Evolutionary conservation across 345 rosid species (phyloP).

Genomic region (Sisymbrium irio): DNA sequence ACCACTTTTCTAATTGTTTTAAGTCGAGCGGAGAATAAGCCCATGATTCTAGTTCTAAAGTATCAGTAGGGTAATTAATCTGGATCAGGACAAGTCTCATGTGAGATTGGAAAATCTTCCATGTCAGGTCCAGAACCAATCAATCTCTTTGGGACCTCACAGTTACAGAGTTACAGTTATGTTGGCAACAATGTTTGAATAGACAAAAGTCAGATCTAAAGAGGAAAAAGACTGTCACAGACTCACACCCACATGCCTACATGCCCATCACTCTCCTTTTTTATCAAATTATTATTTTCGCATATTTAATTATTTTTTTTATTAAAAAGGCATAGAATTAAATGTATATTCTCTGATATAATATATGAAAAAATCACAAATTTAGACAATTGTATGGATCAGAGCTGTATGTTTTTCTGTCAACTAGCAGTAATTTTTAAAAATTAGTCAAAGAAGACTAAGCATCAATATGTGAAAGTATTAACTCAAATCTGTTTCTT

Average conservation of each 20-base stretch:
- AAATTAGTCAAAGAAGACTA: background rate
- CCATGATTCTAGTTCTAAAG: background rate
- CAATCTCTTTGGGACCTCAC: conserved; percentile 22
- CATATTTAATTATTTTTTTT: background rate
- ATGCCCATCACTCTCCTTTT: conserved; percentile 31
- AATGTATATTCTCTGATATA: conserved; percentile 12
- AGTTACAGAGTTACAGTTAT: conserved; percentile 17
- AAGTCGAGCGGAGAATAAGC: background rate
- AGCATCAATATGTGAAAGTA: conserved; percentile 22
- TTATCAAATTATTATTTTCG: background rate
- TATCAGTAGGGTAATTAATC: background rate
- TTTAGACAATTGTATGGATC: conserved; percentile 11
- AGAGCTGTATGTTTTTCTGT: conserved; percentile 34
- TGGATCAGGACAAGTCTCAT: conserved; percentile 27
- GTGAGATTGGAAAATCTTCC: conserved; percentile 22
- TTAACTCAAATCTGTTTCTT: conserved; percentile 16
- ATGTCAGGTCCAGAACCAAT: conserved; percentile 18
- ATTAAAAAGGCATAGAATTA: background rate
- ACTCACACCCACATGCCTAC: conserved; percentile 36
- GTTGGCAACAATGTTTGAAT: conserved; percentile 36
- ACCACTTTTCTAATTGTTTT: background rate
- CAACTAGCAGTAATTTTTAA: conserved; percentile 16
- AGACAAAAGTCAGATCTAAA: conserved; percentile 36
- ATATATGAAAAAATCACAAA: background rate
- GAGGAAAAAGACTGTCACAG: conserved; percentile 29